A percentile compares a stretch with the other conserved stretches of the same genome.
phyloP scores from a whole-genome alignment of 2,329 filamentous ascomycete genomes.

The Annulohypoxylon truncatum region DNA sequence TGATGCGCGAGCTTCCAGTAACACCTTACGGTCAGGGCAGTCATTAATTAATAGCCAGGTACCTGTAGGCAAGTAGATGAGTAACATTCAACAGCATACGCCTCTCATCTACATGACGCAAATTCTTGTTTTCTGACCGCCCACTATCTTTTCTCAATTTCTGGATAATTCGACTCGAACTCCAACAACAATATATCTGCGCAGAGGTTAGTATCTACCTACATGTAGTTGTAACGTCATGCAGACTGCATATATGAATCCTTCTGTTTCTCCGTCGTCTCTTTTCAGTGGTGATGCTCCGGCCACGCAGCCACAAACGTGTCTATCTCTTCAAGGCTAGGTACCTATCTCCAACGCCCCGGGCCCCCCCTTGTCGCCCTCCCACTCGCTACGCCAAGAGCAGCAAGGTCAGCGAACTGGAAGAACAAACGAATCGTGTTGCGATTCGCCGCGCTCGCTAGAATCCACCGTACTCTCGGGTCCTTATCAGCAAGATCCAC shows the following conservation, averaged over 20 bases:
- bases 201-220: neutral
- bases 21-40: constrained; percentile 27
- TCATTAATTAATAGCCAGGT: neutral
- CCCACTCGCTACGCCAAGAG: constrained; percentile 7
- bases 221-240: neutral
- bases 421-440: constrained; percentile 24
- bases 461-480: constrained; percentile 31
- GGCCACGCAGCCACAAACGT: constrained; percentile 30
- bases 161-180: constrained; percentile 10
- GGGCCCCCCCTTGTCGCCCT: constrained; percentile 8
- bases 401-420: constrained; percentile 18
- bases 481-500: constrained; percentile 42
- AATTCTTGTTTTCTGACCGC: neutral
- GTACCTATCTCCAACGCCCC: constrained; percentile 1
- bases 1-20: constrained; percentile 8
- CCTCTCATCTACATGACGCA: constrained; percentile 1
- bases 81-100: constrained; percentile 6
- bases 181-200: neutral
- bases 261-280: constrained; percentile 16
- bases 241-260: constrained; percentile 26
- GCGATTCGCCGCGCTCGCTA: neutral
- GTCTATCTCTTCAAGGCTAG: neutral
- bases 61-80: neutral
- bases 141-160: constrained; percentile 6
- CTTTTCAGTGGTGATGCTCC: constrained; percentile 35